phyloP scores from a whole-genome alignment of 2,329 filamentous ascomycete species.

The Ascochyta lentis region DNA sequence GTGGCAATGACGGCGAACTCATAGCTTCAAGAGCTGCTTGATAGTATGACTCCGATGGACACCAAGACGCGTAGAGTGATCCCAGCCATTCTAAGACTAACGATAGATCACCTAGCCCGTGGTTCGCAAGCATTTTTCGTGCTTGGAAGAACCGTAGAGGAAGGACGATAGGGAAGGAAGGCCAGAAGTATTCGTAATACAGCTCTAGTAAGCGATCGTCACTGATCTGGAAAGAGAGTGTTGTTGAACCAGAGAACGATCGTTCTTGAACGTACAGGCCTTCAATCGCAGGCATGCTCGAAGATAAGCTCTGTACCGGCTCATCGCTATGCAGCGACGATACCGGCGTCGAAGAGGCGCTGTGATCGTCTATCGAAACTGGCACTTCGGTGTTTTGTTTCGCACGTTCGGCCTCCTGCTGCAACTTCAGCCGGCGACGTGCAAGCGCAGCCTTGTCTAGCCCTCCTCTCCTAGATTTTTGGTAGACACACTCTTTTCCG shows the following conservation, averaged over 20 bases:
- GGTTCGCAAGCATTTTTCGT: conserved; percentile 22
- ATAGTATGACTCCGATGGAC: conserved; percentile 36
- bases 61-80: conserved; percentile 43
- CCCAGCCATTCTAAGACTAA: conserved; percentile 42
- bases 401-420: conserved; percentile 31
- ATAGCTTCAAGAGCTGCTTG: conserved; percentile 31
- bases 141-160: conserved; percentile 52
- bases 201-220: conserved; percentile 38
- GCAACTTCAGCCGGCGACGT: conserved; percentile 33
- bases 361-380: not conserved
- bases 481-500: conserved; percentile 43
- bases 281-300: conserved; percentile 4
- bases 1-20: conserved; percentile 22
- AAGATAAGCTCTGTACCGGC: not conserved
- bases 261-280: conserved; percentile 11
- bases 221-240: conserved; percentile 34
- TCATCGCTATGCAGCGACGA: conserved; percentile 10
- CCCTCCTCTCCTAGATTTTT: conserved; percentile 44
- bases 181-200: conserved; percentile 57
- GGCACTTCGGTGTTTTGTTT: conserved; percentile 13
- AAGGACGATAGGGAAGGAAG: conserved; percentile 61
- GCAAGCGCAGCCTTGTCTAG: conserved; percentile 44
- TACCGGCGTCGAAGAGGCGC: not conserved
- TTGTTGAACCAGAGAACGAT: not conserved
- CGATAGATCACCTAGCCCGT: conserved; percentile 33